These are phyloP conservation scores for Alternaria viburni DNA, from an alignment of 2,329 filamentous ascomycete species.

Conservation along the genomic window DNA sequence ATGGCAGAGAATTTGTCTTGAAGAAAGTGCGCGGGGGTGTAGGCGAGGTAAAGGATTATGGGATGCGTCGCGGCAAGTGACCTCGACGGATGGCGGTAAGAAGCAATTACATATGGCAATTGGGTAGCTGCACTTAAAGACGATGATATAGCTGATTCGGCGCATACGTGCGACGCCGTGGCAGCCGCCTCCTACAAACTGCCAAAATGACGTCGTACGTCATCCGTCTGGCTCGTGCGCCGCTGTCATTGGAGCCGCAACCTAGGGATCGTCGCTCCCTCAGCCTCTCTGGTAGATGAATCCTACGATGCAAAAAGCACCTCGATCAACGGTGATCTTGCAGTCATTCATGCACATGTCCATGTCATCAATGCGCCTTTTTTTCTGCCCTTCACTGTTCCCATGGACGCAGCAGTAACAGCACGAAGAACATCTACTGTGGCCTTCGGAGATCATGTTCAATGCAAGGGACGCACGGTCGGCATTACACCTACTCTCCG, in stretches of 20 bases:
- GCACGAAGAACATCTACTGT: background rate
- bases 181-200: constrained; percentile 1
- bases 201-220: constrained; percentile 21
- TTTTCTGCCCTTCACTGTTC: background rate
- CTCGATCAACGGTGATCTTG: background rate
- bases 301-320: background rate
- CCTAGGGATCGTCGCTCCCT: constrained; percentile 5
- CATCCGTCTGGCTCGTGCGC: constrained; percentile 7
- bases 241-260: constrained; percentile 21
- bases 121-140: constrained; percentile 9
- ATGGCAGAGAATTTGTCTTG: background rate
- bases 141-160: constrained; percentile 18
- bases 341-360: background rate
- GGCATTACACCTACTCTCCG: background rate
- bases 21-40: background rate
- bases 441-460: constrained; percentile 20
- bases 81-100: background rate
- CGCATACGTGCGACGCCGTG: constrained; percentile 2
- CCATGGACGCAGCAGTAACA: background rate
- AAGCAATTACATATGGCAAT: constrained; percentile 22
- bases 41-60: background rate
- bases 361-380: background rate
- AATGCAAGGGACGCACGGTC: constrained; percentile 12
- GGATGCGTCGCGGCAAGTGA: constrained; percentile 10
- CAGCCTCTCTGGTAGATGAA: background rate